phyloP scores from a whole-genome alignment of 176 grass and related monocot species.

The Secale cereale region DNA sequence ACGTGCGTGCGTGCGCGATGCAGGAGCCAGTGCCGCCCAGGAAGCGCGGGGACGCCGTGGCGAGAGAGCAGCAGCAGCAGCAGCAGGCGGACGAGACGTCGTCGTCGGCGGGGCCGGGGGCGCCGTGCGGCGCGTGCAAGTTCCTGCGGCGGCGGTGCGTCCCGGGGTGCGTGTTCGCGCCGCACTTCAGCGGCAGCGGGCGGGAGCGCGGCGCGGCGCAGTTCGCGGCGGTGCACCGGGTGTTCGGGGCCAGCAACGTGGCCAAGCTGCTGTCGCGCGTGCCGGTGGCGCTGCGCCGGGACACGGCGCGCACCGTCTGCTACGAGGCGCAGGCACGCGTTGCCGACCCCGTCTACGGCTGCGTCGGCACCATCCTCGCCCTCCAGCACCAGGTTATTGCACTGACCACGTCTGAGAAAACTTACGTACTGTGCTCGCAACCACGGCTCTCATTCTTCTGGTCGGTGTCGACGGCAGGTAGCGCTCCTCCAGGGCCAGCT shows the following conservation, averaged over 20 bases:
- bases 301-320: slow-evolving; percentile 59
- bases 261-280: slow-evolving; percentile 72
- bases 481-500: slow-evolving; percentile 63
- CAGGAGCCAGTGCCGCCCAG: slow-evolving; percentile 10
- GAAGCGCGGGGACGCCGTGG: slow-evolving; percentile 9
- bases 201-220: slow-evolving; percentile 35
- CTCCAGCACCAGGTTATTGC: slow-evolving; percentile 60
- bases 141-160: slow-evolving; percentile 84
- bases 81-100: background rate
- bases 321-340: slow-evolving; percentile 83
- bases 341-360: slow-evolving; percentile 78
- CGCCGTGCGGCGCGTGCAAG: slow-evolving; percentile 91
- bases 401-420: too few relatives aligned
- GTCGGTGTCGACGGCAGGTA: background rate
- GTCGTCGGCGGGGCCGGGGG: background rate
- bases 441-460: too few relatives aligned
- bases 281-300: slow-evolving; percentile 40
- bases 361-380: slow-evolving; percentile 68
- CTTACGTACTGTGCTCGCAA: too few relatives aligned
- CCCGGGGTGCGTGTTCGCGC: slow-evolving; percentile 65
- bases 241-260: slow-evolving; percentile 89
- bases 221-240: slow-evolving; percentile 68
- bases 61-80: background rate
- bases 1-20: slow-evolving; percentile 1
- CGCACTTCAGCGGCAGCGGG: slow-evolving; percentile 52